Base-by-base conservation (phyloP, 192 early-diverging fungal species). In the Entomortierella lignicola region DNA sequence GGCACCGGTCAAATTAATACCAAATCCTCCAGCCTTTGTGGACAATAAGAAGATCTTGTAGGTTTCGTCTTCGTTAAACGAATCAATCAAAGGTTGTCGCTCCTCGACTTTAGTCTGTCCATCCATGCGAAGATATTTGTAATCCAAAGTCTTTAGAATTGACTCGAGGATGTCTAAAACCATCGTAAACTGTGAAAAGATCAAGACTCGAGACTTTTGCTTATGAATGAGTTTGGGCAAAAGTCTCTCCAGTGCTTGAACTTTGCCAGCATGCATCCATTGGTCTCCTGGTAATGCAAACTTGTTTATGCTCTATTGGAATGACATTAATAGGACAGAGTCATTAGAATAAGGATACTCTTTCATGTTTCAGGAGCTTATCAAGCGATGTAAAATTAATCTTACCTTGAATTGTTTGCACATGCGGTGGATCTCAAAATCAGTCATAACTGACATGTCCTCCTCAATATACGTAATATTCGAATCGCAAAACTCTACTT, bases 151-250 rank as follows among this genome's bases (percentile, higher is more conserved):
- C 18, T 73, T 43, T 50, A 96, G 59, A 55, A 91, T 91, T 4
- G 86, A 66, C 66, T 95, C 94, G 8, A 98, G 75, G 26, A 97
- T 85, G 73, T 95, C 89, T 29, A 97, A 83, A 70, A 91, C 90
- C 62, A 90, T 82, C 42, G 91, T 95, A 63, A 97, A 95, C 77
- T 95, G 94, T 37, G 88, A 89, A 68, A 97, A 97, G 39, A 97
- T 69, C 30, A 97, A 69, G 0, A 96, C 72, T n/a, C 90, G 73
- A 0, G 63, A 66, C 26, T 82, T 61, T 42, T 82, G 87, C 58
- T 89, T 66, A 0, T 60, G 52, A 23, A 85, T 88, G 66, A 86
- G 55, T 5, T 70, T 82, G 8, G 75, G 86, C 8, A 97, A 69
- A 0, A 94, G 79, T 6, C 59, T 23, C 37, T 89, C 73, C 30